Percentiles rank a stretch among this genome's conserved stretches.
These are phyloP conservation scores for Chlamydomonas sp. DNA, from an alignment of 139 green algal species.

Conservation along the genomic window DNA sequence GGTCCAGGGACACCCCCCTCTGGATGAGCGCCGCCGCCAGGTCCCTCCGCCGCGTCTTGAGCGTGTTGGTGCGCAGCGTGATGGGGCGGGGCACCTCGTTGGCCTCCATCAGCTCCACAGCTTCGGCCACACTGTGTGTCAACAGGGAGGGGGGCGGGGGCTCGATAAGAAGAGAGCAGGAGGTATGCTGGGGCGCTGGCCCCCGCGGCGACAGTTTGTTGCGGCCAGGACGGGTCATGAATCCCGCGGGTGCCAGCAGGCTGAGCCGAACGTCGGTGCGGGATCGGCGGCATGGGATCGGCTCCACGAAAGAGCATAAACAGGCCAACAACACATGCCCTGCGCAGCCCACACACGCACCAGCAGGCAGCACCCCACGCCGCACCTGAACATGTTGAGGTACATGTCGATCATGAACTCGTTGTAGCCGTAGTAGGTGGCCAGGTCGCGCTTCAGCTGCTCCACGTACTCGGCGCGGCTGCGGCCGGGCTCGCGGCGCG, in stretches of 20 bases:
- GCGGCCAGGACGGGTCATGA: too few relatives aligned
- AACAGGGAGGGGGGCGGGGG: not conserved
- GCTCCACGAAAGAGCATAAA: too few relatives aligned
- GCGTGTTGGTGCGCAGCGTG: slow-evolving; percentile 84
- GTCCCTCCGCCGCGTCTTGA: slow-evolving; percentile 93
- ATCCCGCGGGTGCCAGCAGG: too few relatives aligned
- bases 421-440: slow-evolving; percentile 97
- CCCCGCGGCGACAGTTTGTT: too few relatives aligned
- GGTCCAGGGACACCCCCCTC: slow-evolving; percentile 97
- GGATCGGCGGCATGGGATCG: too few relatives aligned
- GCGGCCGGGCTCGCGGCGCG: slow-evolving; percentile 54
- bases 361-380: not conserved
- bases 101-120: slow-evolving; percentile 88
- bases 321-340: not conserved
- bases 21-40: slow-evolving; percentile 96
- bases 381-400: slow-evolving; percentile 70
- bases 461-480: slow-evolving; percentile 82
- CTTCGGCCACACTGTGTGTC: slow-evolving; percentile 64
- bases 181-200: not conserved
- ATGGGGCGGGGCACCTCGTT: slow-evolving; percentile 80
- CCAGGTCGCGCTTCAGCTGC: slow-evolving; percentile 87
- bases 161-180: not conserved
- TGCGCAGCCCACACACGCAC: not conserved
- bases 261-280: too few relatives aligned
- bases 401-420: slow-evolving; percentile 91